Percentiles rank a stretch among this genome's conserved stretches.
Evolutionary conservation across 768 basidiomycete species (phyloP).

Genomic region (Tricholoma flavovirens): DNA sequence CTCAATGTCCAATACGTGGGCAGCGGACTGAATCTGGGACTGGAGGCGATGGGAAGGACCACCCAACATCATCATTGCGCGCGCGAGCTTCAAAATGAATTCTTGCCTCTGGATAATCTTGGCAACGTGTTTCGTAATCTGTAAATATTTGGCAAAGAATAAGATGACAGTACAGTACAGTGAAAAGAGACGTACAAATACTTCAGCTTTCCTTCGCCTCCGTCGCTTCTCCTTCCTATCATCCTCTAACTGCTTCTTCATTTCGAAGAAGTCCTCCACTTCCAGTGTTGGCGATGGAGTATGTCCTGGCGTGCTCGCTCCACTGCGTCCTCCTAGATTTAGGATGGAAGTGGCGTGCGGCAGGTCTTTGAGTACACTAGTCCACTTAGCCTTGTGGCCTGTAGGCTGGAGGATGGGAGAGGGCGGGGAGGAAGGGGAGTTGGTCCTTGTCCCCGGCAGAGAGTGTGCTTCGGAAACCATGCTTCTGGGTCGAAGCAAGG

Average conservation of each 20-base stretch:
- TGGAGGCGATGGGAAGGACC: constrained; percentile 79
- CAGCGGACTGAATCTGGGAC: constrained; percentile 75
- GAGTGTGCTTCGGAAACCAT: not conserved
- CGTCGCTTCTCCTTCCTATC: constrained; percentile 39
- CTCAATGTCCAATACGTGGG: constrained; percentile 68
- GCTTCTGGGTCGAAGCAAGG: not conserved
- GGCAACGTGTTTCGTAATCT: constrained; percentile 83
- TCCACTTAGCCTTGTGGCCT: constrained; percentile 5
- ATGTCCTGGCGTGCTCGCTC: constrained; percentile 19
- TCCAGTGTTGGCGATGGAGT: constrained; percentile 26
- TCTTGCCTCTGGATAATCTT: constrained; percentile 77
- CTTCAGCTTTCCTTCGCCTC: constrained; percentile 67
- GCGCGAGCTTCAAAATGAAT: constrained; percentile 78
- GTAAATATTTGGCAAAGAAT: not conserved
- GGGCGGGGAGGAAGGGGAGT: constrained; percentile 5
- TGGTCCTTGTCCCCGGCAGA: not conserved
- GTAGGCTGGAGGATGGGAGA: constrained; percentile 11
- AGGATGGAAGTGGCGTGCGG: constrained; percentile 11
- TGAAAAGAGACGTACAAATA: constrained; percentile 44
- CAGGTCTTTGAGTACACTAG: constrained; percentile 26
- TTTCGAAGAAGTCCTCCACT: constrained; percentile 14
- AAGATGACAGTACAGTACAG: not conserved
- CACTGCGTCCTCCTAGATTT: constrained; percentile 15
- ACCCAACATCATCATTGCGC: constrained; percentile 89
- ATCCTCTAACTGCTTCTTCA: constrained; percentile 10